A percentile compares a stretch with the other conserved stretches of the same genome.
Evolutionary conservation across 306 rosid species (phyloP).

Genomic region (barrel medic (Medicago truncatula)): MtrunA17r5.0-ANR NC_053048.1:52269501-52270000

Average conservation of each 20-base stretch:
- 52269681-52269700: neutral
- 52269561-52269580: conserved; percentile 65
- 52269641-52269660: conserved; percentile 62
- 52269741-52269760: conserved; percentile 1
- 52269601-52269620: conserved; percentile 59
- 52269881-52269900: conserved; percentile 83
- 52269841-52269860: conserved; percentile 59
- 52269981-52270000: conserved; percentile 1
- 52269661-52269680: conserved; percentile 77
- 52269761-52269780: conserved; percentile 76
- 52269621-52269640: conserved; percentile 62
- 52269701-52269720: conserved; percentile 28
- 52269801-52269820: conserved; percentile 66
- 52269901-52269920: conserved; percentile 52
- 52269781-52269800: conserved; percentile 64
- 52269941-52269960: conserved; percentile 35
- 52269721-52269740: neutral
- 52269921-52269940: conserved; percentile 40
- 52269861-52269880: conserved; percentile 72
- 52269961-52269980: neutral
- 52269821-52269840: conserved; percentile 67
- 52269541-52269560: conserved; percentile 63
- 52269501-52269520: conserved; percentile 58
- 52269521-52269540: conserved; percentile 63
- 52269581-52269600: conserved; percentile 55